A percentile compares a stretch with the other conserved stretches of the same genome.
These are phyloP conservation scores for Persicaria maculosa DNA, from an alignment of 148 eudicot genomes.

Conservation along the genomic window DNA sequence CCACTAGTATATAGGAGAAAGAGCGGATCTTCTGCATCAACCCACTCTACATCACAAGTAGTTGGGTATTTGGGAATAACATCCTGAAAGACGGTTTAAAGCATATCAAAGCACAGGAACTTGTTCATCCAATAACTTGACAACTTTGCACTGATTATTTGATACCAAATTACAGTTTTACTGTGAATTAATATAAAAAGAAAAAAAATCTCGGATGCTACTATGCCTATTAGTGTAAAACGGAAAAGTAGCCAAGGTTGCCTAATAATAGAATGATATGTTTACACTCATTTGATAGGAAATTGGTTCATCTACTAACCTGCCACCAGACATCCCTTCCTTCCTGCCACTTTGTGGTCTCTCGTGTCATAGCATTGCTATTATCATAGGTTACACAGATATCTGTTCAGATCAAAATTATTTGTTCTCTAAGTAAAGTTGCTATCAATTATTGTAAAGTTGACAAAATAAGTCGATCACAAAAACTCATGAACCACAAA, in stretches of 20 bases:
- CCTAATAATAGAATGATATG: not conserved
- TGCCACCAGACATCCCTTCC: conserved; percentile 99
- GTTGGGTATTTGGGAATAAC: conserved; percentile 67
- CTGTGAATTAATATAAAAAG: not conserved
- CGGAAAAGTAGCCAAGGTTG: not conserved
- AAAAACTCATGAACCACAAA: not conserved
- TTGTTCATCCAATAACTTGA: not conserved
- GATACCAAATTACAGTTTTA: not conserved
- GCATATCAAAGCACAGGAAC: not conserved
- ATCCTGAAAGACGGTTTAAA: conserved; percentile 44
- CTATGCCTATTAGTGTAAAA: not conserved
- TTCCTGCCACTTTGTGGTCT: conserved; percentile 67
- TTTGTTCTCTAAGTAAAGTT: not conserved
- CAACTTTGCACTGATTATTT: not conserved
- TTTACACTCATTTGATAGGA: not conserved
- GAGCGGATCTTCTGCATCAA: conserved; percentile 92
- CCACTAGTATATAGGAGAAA: conserved; percentile 97
- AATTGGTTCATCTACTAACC: conserved; percentile 37
- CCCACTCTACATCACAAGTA: conserved; percentile 88
- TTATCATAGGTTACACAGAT: conserved; percentile 83
- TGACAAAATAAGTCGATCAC: not conserved
- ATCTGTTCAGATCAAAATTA: conserved; percentile 41
- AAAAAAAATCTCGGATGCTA: not conserved
- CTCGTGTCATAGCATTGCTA: conserved; percentile 64
- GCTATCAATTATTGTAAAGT: not conserved